Evolutionary conservation across 2,329 filamentous ascomycete genomes (phyloP), one percentile per base, ranked within the genome.

Genomic region (Pseudogymnoascus sp.): DNA sequence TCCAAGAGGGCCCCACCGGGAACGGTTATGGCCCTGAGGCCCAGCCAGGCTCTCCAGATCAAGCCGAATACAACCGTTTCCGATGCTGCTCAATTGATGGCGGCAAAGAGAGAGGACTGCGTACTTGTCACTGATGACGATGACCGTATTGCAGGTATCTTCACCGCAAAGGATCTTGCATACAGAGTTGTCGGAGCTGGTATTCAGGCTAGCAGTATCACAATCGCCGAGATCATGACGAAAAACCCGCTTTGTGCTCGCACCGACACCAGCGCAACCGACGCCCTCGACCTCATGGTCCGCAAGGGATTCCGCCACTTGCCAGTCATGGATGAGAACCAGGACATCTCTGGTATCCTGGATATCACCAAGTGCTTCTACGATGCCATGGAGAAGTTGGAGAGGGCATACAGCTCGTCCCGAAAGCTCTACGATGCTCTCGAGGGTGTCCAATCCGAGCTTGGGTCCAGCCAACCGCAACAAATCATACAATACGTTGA

Each of bases 351-450:
- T 6, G 94, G 94, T 79, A 92, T 99, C 67, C 79, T 99, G 60
- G 94, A 99, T 75, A 99, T 99, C 69, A 99, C 94, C 62, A 99
- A 97, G 77, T 99, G 94, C 77, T 99, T 99, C 76, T 99, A 99
- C 76, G 94, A 99, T 76, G 94, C 94, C 43, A 99, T 99, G 94
- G 94, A 99, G 80, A 99, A 99, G 80, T 79, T 99, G 63, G 94
- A 99, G 79, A 88, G 94, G 59, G 94, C 94, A 58, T 99, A 99
- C 74, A 91, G 91, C 66, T 97, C 94, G 14, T 99, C 94, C n/a
- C 86, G 94, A 68, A 96, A 97, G 76, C 83, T 99, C 20, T 97
- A 99, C 74, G 94, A 97, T 79, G 94, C 94, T 34, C 79, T 99
- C 62, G 94, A 99, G 76, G 94, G 94, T 74, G 94, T 99, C 2